phyloP scores from a whole-genome alignment of 257 asterid genomes.

The Plectranthus barbatus region DNA sequence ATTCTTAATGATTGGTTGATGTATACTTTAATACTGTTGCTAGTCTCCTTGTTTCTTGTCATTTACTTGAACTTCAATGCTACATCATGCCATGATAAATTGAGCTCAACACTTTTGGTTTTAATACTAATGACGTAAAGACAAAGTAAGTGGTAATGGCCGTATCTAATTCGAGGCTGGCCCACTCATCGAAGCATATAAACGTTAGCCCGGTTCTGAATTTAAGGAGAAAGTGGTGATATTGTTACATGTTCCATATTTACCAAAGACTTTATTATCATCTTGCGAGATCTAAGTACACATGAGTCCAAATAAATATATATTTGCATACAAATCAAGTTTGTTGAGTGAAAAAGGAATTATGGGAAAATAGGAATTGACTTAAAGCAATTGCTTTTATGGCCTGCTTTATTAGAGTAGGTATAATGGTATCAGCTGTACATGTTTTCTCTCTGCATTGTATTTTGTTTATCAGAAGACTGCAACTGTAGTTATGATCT shows the following conservation, averaged over 20 bases:
- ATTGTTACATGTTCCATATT: neutral
- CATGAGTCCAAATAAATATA: neutral
- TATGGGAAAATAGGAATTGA: neutral
- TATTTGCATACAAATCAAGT: neutral
- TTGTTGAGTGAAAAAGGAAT: neutral
- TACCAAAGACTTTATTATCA: neutral
- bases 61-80: neutral
- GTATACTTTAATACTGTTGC: neutral
- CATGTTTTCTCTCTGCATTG: neutral
- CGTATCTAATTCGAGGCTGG: neutral
- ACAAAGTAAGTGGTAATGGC: neutral
- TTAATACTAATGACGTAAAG: neutral
- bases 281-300: neutral
- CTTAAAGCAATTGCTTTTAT: neutral
- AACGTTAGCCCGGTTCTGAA: neutral
- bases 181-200: neutral
- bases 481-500: neutral
- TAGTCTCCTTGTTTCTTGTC: neutral
- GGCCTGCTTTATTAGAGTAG: neutral
- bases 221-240: neutral
- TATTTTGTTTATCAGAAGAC: neutral
- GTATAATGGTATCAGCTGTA: neutral
- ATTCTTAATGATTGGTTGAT: neutral
- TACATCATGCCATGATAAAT: neutral
- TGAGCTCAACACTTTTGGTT: neutral